Evolutionary conservation across 768 basidiomycete genomes (phyloP), one percentile per base, ranked within the genome.

Genomic region (Suillus subluteus): DNA sequence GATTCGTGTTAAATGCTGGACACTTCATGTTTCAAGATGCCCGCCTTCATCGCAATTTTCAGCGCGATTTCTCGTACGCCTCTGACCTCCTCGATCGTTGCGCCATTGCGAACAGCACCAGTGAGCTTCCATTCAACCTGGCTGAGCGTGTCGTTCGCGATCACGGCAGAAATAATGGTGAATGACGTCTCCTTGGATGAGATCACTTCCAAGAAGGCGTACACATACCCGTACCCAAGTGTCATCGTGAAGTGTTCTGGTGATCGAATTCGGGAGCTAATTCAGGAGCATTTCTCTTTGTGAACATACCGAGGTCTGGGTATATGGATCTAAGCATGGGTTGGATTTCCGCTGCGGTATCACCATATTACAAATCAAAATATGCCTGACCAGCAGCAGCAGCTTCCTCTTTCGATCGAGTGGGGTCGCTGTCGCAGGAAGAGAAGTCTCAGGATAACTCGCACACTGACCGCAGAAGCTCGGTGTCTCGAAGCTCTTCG

Each of bases 111-210:
- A 52, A 80, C 78, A 4, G 89, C 88, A 16, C 86, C 85, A 16
- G 79, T 77, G 23, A 91, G 78, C 70, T 91, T 90, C 89, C 89
- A 91, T 23, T 68, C 76, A 40, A 88, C 84, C 71, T 91, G 90
- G 44, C 79, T 82, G 0, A 88, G 87, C 43, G 87, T 84, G 72
- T 91, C 88, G 65, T 79, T 81, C 3, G 86, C 83, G 71, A 91
- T 85, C 56, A 90, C 81, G 0, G 88, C 83, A 16, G 88, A 82
- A 21, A 89, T 84, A 68, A 90, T 75, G 18, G 26, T 79, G 71
- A 84, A 91, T 2, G 88, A 86, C 1, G 87, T 86, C 71, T 91
- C 88, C 46, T 84, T 71, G 3, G 80, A 75, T 1, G 84, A 81
- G 15, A 88, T 73, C 26, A 84, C 77, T 0, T 81, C 80, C 30